Conservation (phyloP, 148 eudicot genomes). For the Arctostaphylos glauca region DNA sequence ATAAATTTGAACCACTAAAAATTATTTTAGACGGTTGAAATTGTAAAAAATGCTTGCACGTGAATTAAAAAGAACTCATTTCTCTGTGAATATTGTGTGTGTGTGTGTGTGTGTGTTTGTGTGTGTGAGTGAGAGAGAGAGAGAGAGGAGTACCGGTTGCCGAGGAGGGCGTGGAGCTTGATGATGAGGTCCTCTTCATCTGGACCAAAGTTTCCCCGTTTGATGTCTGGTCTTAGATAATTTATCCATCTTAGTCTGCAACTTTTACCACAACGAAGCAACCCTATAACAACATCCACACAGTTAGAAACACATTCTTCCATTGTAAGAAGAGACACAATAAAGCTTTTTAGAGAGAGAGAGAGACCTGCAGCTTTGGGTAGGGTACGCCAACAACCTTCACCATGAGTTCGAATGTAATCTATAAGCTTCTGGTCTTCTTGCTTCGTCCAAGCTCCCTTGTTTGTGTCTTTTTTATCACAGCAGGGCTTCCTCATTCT, state of each 20-base stretch:
- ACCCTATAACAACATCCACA: slow-evolving; percentile 24
- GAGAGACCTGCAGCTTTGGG: slow-evolving; percentile 43
- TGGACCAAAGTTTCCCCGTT: slow-evolving; percentile 37
- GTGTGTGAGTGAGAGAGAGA: neutral
- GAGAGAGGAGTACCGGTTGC: slow-evolving; percentile 37
- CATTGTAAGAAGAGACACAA: neutral
- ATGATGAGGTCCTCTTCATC: slow-evolving; percentile 55
- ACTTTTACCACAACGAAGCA: slow-evolving; percentile 44
- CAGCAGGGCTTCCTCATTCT: slow-evolving; percentile 42
- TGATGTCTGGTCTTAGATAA: slow-evolving; percentile 38
- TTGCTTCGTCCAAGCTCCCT: slow-evolving; percentile 49
- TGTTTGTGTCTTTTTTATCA: slow-evolving; percentile 34
- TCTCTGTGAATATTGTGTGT: no score
- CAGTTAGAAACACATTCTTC: neutral
- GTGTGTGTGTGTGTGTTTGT: no score
- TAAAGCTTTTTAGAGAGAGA: neutral
- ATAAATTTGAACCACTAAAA: no score
- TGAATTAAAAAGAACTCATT: no score
- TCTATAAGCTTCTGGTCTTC: slow-evolving; percentile 47
- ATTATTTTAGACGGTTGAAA: no score
- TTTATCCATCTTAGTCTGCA: slow-evolving; percentile 50
- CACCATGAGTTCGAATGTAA: slow-evolving; percentile 40
- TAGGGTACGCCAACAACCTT: slow-evolving; percentile 43
- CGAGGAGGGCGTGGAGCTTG: slow-evolving; percentile 58
- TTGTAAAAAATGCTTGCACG: no score